Conservation (phyloP, 208 protist species). For the Acanthamoeba sp. region DNA sequence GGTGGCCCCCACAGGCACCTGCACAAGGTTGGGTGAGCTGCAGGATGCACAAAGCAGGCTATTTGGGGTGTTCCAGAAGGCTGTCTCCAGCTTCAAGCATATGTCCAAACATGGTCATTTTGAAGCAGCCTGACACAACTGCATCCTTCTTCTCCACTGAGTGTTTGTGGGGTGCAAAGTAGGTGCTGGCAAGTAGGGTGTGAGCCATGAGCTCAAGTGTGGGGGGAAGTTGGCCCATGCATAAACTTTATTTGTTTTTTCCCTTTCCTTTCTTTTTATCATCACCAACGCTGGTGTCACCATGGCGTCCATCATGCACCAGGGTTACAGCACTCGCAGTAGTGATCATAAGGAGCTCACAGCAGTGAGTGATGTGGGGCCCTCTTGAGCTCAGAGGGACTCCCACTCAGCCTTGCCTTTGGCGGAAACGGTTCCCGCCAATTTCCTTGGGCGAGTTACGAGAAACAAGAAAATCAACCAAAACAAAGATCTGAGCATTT, state of each 20-base stretch:
- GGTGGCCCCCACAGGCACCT: not conserved
- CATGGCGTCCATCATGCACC: too few species aligned
- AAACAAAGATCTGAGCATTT: not conserved
- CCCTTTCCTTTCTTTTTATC: too few species aligned
- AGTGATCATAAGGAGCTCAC: too few species aligned
- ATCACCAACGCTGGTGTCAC: too few species aligned
- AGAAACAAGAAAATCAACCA: not conserved
- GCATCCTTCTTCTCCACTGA: constrained; percentile 23
- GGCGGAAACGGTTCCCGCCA: not conserved
- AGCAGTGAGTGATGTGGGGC: too few species aligned
- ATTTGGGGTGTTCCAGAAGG: not conserved
- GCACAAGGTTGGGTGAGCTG: not conserved
- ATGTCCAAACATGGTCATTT: not conserved
- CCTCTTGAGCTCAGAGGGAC: too few species aligned
- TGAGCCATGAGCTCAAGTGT: too few species aligned
- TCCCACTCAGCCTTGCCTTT: too few species aligned
- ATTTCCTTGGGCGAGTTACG: not conserved
- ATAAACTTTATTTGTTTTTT: too few species aligned
- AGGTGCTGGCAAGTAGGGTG: too few species aligned
- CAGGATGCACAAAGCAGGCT: not conserved
- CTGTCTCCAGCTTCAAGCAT: constrained; percentile 13
- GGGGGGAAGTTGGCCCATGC: too few species aligned
- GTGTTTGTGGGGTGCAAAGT: constrained; percentile 30
- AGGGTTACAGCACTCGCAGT: too few species aligned
- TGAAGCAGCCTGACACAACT: constrained; percentile 11